Percentiles rank a stretch among this genome's conserved stretches.
These are phyloP conservation scores for Mycena metata DNA, from an alignment of 768 basidiomycete species.

Conservation along the genomic window DNA sequence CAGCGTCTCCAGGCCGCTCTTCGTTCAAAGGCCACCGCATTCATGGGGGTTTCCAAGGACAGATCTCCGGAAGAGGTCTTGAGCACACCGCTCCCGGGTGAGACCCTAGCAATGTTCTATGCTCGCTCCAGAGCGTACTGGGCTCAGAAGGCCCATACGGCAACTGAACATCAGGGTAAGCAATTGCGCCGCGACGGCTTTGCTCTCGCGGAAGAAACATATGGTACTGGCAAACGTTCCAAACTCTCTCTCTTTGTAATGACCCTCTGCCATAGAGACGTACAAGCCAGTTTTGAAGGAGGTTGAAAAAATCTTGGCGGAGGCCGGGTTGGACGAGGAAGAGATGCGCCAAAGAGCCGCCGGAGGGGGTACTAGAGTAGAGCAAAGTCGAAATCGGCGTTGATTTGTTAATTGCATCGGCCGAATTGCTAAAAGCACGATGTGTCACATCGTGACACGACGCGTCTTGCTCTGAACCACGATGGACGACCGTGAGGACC, in stretches of 20 bases:
- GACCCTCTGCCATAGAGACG: constrained; percentile 57
- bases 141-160: constrained; percentile 76
- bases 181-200: constrained; percentile 84
- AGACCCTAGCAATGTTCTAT: constrained; percentile 87
- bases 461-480: constrained; percentile 36
- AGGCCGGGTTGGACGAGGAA: constrained; percentile 88
- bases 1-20: constrained; percentile 46
- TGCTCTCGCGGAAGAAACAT: constrained; percentile 77
- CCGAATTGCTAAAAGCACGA: neutral
- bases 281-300: constrained; percentile 89
- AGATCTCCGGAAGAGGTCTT: constrained; percentile 78
- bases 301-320: constrained; percentile 85
- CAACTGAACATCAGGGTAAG: constrained; percentile 80
- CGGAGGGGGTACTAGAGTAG: constrained; percentile 51
- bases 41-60: constrained; percentile 76
- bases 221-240: constrained; percentile 58
- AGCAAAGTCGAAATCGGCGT: constrained; percentile 67
- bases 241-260: constrained; percentile 1
- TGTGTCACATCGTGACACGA: constrained; percentile 23
- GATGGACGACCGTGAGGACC: constrained; percentile 80
- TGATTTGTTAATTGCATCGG: constrained; percentile 28
- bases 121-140: constrained; percentile 86
- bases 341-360: constrained; percentile 77
- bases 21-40: constrained; percentile 52
- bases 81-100: constrained; percentile 87